These are phyloP conservation scores for Phytophthora brassicae DNA, from an alignment of 352 stramenopile species.

Conservation along the genomic window DNA sequence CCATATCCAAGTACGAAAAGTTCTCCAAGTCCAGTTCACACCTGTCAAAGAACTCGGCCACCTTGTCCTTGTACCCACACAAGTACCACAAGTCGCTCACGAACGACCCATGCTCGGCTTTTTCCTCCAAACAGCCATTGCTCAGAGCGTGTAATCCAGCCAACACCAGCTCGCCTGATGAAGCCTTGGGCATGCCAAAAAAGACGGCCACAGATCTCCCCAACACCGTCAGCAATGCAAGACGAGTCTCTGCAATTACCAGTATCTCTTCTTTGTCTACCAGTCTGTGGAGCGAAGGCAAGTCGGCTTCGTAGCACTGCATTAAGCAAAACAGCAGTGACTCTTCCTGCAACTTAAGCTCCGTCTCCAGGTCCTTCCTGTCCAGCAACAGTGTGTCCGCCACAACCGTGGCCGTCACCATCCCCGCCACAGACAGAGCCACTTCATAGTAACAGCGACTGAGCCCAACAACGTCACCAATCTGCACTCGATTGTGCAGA, in stretches of 20 bases:
- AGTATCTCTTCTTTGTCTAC: neutral
- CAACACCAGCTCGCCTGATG: constrained; percentile 46
- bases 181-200: constrained; percentile 33
- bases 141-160: constrained; percentile 64
- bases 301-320: constrained; percentile 58
- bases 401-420: constrained; percentile 24
- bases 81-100: constrained; percentile 76
- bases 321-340: constrained; percentile 54
- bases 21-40: constrained; percentile 58
- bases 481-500: constrained; percentile 25
- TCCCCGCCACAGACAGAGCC: constrained; percentile 37
- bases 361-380: constrained; percentile 29
- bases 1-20: constrained; percentile 72
- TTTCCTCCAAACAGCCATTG: constrained; percentile 51
- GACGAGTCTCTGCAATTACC: constrained; percentile 52
- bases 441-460: constrained; percentile 47
- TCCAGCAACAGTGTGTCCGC: constrained; percentile 37
- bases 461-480: constrained; percentile 44
- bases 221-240: constrained; percentile 42
- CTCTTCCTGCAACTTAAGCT: constrained; percentile 24
- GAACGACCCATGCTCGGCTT: constrained; percentile 62
- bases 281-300: constrained; percentile 21
- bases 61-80: constrained; percentile 64
- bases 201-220: constrained; percentile 31
- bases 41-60: constrained; percentile 50